Evolutionary conservation across 139 green algal species (phyloP).

Genomic region (Yamagishiella unicocca): DNA sequence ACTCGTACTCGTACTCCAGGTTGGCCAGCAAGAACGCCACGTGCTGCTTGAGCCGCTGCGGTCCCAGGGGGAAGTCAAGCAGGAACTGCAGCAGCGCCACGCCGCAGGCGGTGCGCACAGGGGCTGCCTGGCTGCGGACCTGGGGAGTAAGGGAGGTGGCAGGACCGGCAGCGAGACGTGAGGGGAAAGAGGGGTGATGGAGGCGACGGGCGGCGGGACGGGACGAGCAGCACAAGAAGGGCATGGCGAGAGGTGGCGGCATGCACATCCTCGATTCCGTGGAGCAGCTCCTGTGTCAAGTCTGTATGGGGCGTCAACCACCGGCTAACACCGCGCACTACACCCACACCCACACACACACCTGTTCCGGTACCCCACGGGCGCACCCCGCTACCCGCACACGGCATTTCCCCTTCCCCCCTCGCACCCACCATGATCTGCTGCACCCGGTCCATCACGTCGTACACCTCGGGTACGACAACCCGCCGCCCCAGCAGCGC

Average conservation of each 20-base stretch:
- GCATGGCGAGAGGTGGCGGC: too few species aligned
- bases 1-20: slow-evolving; percentile 84
- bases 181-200: too few species aligned
- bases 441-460: slow-evolving; percentile 89
- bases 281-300: too few species aligned
- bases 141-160: background rate
- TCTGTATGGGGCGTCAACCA: too few species aligned
- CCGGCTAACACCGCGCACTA: too few species aligned
- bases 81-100: slow-evolving; percentile 91
- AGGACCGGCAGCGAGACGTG: too few species aligned
- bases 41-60: slow-evolving; percentile 50
- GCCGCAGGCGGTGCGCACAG: slow-evolving; percentile 71
- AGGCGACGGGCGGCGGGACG: too few species aligned
- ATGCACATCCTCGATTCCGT: too few species aligned
- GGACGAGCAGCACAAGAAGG: too few species aligned
- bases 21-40: slow-evolving; percentile 60
- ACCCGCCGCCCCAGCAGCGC: slow-evolving; percentile 83
- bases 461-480: slow-evolving; percentile 93
- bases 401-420: background rate
- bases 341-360: too few species aligned
- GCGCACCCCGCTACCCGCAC: too few species aligned
- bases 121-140: slow-evolving; percentile 52
- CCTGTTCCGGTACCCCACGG: too few species aligned
- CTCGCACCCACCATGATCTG: slow-evolving; percentile 64
- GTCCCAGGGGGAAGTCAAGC: slow-evolving; percentile 93